Conservation (phyloP, 2,329 filamentous ascomycete species). For the Amphichorda felina region DNA sequence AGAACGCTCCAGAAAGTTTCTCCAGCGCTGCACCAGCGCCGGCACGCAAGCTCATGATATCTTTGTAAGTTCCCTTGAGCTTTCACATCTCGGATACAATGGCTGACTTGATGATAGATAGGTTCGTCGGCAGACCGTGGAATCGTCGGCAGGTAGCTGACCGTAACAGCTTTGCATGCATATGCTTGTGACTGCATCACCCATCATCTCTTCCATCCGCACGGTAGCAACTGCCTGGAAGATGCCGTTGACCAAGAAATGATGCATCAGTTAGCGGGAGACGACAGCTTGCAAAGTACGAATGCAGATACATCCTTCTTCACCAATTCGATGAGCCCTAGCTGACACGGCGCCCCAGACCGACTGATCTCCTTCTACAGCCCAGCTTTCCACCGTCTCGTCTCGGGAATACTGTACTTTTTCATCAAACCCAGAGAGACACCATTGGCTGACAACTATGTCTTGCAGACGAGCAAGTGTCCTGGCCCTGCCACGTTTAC, state of each 20-base stretch:
- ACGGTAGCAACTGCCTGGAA: conserved; percentile 48
- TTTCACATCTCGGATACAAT: not conserved
- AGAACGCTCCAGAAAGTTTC: conserved; percentile 42
- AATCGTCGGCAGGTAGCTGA: not conserved
- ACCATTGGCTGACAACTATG: conserved; percentile 6
- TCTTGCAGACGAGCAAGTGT: conserved; percentile 3
- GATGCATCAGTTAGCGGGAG: conserved; percentile 58
- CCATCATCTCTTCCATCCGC: conserved; percentile 57
- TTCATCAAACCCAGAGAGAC: conserved; percentile 4
- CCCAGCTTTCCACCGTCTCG: conserved; percentile 35
- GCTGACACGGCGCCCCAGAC: conserved; percentile 23
- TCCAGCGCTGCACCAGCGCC: conserved; percentile 36
- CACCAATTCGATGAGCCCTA: not conserved
- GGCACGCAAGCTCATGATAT: conserved; percentile 39
- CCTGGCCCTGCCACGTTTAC: conserved; percentile 6
- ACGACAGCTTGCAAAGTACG: conserved; percentile 55
- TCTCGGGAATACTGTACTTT: conserved; percentile 1
- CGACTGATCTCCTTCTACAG: conserved; percentile 47
- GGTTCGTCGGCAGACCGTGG: not conserved
- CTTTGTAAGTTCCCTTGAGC: conserved; percentile 35
- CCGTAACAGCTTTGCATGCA: conserved; percentile 36
- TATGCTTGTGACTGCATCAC: conserved; percentile 60
- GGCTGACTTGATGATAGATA: not conserved
- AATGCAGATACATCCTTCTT: too few relatives aligned
- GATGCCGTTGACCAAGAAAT: conserved; percentile 44